Conservation (phyloP, 306 rosid species). For the Fragaria nilgerrensis region DNA sequence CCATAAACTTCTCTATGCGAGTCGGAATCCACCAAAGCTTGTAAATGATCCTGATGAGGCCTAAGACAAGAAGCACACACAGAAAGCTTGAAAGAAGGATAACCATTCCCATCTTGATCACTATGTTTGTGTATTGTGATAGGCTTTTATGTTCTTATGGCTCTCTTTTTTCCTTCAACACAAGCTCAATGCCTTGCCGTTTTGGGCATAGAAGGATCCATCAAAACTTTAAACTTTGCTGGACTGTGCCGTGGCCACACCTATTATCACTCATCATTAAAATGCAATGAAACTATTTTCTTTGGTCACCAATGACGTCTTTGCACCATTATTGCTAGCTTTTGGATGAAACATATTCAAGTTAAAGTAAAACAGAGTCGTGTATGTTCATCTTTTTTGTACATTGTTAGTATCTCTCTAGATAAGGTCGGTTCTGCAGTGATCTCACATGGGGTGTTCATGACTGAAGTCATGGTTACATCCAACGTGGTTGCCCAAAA, state of each 20-base stretch:
- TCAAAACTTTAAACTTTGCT: background rate
- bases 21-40: constrained; percentile 33
- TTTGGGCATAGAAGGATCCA: background rate
- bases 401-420: too few species aligned
- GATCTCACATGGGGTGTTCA: background rate
- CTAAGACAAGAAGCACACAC: constrained; percentile 10
- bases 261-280: background rate
- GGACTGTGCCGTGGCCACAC: background rate
- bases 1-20: constrained; percentile 19
- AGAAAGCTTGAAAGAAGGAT: constrained; percentile 3
- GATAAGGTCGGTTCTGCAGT: background rate
- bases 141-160: background rate
- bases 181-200: background rate
- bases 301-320: background rate
- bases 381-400: background rate
- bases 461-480: background rate
- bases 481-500: background rate
- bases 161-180: too few species aligned
- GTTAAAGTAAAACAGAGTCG: background rate
- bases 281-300: background rate
- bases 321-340: background rate
- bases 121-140: background rate
- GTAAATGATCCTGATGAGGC: constrained; percentile 10
- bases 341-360: background rate
- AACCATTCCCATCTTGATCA: background rate